A percentile compares a stretch with the other conserved stretches of the same genome.
Conservation (phyloP, 2,329 filamentous ascomycete genomes). For the Beauveria caledonica region DNA sequence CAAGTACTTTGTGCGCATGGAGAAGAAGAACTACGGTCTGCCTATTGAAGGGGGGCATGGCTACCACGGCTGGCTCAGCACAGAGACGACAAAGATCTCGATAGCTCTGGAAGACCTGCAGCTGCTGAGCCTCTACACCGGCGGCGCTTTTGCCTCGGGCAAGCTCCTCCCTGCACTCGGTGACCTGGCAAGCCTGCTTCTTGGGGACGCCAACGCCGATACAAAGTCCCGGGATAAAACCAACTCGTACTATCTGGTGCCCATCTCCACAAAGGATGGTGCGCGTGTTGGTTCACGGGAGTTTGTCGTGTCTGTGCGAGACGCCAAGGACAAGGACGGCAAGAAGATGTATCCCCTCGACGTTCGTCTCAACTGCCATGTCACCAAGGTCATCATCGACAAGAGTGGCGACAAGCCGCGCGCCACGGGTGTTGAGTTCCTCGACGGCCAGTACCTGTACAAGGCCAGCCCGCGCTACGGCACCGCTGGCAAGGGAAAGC, state of each 20-base stretch:
- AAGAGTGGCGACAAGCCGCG: constrained; percentile 26
- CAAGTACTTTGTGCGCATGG: constrained; percentile 44
- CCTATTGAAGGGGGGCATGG: constrained; percentile 41
- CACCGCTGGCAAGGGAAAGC: constrained; percentile 20
- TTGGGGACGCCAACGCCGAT: constrained; percentile 42
- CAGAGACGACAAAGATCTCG: constrained; percentile 39
- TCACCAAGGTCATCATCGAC: constrained; percentile 38
- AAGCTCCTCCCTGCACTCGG: constrained; percentile 24
- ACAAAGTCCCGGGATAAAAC: constrained; percentile 33
- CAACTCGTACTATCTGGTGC: constrained; percentile 46
- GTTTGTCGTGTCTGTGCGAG: constrained; percentile 42
- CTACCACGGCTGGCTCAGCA: constrained; percentile 48
- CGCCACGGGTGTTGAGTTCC: constrained; percentile 41
- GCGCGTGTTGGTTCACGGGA: constrained; percentile 46
- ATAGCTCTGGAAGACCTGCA: constrained; percentile 44
- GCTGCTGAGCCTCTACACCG: constrained; percentile 41
- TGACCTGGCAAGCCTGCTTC: constrained; percentile 34
- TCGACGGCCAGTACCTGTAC: constrained; percentile 39
- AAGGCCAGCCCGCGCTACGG: constrained; percentile 32
- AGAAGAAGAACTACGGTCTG: constrained; percentile 44
- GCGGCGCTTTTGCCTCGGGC: constrained; percentile 38
- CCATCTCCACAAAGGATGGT: constrained; percentile 39
- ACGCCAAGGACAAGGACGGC: constrained; percentile 40
- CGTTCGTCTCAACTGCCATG: constrained; percentile 39
- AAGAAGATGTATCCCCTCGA: constrained; percentile 48